Percentiles rank a stretch among this genome's conserved stretches.
phyloP scores from a whole-genome alignment of 2,329 filamentous ascomycete genomes.

The Huntiella bhutanensis region DNA sequence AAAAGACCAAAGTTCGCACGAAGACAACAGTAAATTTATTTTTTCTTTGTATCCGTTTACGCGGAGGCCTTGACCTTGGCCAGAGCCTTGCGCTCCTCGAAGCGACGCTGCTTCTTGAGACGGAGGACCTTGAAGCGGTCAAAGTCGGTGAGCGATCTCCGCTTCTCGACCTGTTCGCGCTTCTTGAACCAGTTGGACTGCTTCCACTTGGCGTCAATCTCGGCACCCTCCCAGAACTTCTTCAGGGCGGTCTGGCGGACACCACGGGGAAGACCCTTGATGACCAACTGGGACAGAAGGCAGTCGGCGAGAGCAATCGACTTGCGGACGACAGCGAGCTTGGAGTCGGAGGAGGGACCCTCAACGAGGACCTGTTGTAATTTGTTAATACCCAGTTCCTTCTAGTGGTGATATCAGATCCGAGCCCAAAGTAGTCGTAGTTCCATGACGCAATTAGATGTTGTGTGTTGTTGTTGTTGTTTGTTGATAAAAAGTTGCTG shows the following conservation, averaged over 20 bases:
- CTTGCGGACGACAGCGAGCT: conserved; percentile 71
- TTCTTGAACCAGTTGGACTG: conserved; percentile 89
- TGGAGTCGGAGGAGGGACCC: conserved; percentile 68
- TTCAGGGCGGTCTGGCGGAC: conserved; percentile 67
- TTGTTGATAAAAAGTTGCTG: background rate
- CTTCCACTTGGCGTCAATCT: conserved; percentile 86
- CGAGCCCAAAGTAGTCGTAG: too few relatives aligned
- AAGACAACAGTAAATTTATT: conserved; percentile 15
- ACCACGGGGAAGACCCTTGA: conserved; percentile 70
- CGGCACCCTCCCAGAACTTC: conserved; percentile 76
- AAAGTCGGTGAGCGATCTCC: conserved; percentile 89
- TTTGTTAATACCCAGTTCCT: conserved; percentile 5
- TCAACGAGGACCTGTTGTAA: conserved; percentile 71
- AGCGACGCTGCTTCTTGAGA: conserved; percentile 98
- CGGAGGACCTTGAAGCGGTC: conserved; percentile 99
- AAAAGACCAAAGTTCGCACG: conserved; percentile 9
- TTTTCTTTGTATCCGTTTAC: conserved; percentile 32
- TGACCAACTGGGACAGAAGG: conserved; percentile 76
- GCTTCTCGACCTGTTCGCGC: conserved; percentile 65
- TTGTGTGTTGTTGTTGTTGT: background rate
- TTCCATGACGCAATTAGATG: background rate
- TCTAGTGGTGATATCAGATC: background rate
- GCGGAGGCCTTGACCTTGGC: conserved; percentile 78
- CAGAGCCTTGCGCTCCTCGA: conserved; percentile 91
- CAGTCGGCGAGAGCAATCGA: conserved; percentile 61